These are phyloP conservation scores for Xylaria arbuscula DNA, from an alignment of 2,329 filamentous ascomycete species.

Conservation along the genomic window DNA sequence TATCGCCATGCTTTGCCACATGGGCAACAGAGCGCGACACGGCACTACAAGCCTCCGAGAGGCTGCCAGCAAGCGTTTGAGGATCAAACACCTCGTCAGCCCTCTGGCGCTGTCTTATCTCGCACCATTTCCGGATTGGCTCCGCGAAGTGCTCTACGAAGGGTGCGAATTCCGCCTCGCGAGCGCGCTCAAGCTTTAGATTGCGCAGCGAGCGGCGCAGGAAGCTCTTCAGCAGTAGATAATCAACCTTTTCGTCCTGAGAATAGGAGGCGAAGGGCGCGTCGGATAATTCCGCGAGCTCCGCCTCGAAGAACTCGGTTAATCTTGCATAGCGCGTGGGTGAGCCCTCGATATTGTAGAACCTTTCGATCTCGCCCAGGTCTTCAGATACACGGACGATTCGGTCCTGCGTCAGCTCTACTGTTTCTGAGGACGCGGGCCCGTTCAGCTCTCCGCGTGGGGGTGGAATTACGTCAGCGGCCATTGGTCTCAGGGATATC, in stretches of 20 bases:
- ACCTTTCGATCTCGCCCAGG: conserved; percentile 58
- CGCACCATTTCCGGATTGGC: conserved; percentile 58
- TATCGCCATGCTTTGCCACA: conserved; percentile 51
- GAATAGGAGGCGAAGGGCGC: conserved; percentile 52
- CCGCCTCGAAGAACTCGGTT: conserved; percentile 54
- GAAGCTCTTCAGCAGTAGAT: conserved; percentile 61
- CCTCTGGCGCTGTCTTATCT: conserved; percentile 56
- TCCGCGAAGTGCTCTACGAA: conserved; percentile 59
- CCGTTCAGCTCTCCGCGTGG: neutral
- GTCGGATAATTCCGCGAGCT: conserved; percentile 54
- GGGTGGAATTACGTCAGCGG: neutral
- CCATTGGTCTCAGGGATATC: conserved; percentile 19
- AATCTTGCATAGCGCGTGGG: conserved; percentile 54
- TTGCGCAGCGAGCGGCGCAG: conserved; percentile 53
- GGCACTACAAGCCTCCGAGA: conserved; percentile 52
- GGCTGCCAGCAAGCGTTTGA: conserved; percentile 55
- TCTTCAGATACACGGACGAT: conserved; percentile 59
- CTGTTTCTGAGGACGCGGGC: conserved; percentile 3
- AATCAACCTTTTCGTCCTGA: conserved; percentile 62
- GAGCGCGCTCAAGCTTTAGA: conserved; percentile 54
- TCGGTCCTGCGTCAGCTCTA: conserved; percentile 50
- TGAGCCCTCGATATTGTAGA: conserved; percentile 62
- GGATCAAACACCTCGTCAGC: conserved; percentile 58
- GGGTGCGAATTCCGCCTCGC: conserved; percentile 52
- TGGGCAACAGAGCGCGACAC: conserved; percentile 51